Conservation (phyloP, 345 rosid species). For the Sonneratia alba region DNA sequence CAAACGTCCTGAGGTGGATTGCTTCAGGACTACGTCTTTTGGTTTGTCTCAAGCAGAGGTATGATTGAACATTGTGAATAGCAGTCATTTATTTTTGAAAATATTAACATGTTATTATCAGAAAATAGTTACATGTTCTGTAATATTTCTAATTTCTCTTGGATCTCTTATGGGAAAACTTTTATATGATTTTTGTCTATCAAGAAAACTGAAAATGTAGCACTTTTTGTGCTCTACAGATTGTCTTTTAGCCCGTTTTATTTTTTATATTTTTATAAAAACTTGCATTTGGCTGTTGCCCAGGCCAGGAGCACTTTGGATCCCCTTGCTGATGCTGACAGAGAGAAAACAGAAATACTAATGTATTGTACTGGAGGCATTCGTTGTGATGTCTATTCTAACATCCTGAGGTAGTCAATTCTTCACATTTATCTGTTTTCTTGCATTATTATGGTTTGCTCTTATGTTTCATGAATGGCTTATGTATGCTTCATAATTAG, state of each 20-base stretch:
- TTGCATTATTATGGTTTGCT: background rate
- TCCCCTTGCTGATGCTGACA: slow-evolving; percentile 62
- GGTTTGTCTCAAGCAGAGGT: slow-evolving; percentile 60
- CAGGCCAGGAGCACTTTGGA: slow-evolving; percentile 49
- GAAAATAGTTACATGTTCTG: background rate
- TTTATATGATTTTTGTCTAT: background rate
- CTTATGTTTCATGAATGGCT: too few species aligned
- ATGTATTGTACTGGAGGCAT: slow-evolving; percentile 98
- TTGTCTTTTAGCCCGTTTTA: background rate
- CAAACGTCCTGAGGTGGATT: slow-evolving; percentile 76
- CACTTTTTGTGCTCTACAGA: background rate
- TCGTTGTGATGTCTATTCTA: slow-evolving; percentile 92
- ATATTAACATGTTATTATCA: too few species aligned
- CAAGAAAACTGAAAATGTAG: background rate
- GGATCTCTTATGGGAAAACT: background rate
- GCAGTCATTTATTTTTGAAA: background rate
- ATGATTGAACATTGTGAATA: background rate
- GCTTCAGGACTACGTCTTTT: slow-evolving; percentile 79
- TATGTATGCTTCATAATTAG: background rate
- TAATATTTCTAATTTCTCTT: background rate
- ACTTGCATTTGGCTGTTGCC: background rate
- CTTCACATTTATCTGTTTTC: background rate
- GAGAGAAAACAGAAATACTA: slow-evolving; percentile 57
- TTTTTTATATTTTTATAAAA: background rate
- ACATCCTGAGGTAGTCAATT: slow-evolving; percentile 60